These are phyloP conservation scores for Lotus japonicus DNA, from an alignment of 306 rosid species.

Conservation along the genomic window DNA sequence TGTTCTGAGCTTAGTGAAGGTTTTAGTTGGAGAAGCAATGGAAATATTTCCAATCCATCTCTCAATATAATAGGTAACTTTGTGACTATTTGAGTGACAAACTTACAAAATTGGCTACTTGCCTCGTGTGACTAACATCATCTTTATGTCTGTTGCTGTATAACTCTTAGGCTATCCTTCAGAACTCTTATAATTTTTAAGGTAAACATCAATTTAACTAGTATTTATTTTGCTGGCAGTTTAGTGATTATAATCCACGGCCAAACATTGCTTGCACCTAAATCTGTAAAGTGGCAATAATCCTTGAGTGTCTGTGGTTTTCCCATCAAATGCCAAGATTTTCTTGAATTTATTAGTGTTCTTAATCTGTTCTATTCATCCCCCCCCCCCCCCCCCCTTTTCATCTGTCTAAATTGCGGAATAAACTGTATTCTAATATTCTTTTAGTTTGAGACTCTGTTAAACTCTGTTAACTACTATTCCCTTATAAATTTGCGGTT, in stretches of 20 bases:
- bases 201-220: background rate
- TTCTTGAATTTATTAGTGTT: background rate
- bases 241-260: background rate
- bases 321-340: background rate
- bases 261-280: background rate
- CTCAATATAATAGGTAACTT: background rate
- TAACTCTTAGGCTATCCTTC: background rate
- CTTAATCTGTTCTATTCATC: background rate
- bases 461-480: background rate
- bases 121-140: background rate
- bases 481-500: background rate
- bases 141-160: too few relatives aligned
- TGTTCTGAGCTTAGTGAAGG: background rate
- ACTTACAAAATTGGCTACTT: background rate
- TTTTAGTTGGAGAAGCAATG: background rate
- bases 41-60: background rate
- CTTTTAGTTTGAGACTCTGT: background rate
- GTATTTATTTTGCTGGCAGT: background rate
- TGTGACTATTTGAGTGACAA: background rate
- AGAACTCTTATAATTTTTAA: background rate
- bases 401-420: background rate
- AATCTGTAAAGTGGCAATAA: background rate
- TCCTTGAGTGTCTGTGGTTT: background rate
- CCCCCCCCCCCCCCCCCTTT: too few relatives aligned
- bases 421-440: background rate